Evolutionary conservation across 306 rosid species (phyloP), one percentile per base, ranked within the genome.

Genomic region (Ochetophila trinervis): DNA sequence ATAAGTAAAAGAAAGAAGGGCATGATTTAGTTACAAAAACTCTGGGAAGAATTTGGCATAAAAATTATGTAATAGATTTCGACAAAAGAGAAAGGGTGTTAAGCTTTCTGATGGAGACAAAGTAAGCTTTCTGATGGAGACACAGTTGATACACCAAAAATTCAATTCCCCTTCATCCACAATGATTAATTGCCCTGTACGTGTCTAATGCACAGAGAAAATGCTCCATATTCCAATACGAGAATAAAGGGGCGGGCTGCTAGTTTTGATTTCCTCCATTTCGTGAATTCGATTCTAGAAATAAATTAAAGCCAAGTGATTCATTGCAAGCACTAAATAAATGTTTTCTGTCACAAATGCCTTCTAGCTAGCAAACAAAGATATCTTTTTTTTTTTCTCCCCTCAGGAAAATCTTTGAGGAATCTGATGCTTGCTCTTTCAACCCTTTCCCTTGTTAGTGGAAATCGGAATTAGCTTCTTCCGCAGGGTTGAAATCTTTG

Each of bases 391-490:
- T 15, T 18, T 16, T 56, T 14, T n/a, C n/a, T n/a, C n/a, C n/a
- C n/a, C 9, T 44, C 23, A 44, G n/a, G 53, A 15, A n/a, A 10
- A 1, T 44, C 47, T 21, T 24, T 5, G 6, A 9, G 16, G 82
- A 70, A 79, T 79, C 79, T 64, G 75, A 60, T 79, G 52, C 83
- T 59, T 66, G 19, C 27, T 56, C 66, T 35, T 45, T 52, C 20
- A 53, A 53, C 68, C 57, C 27, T 68, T 53, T 59, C 79, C 60
- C 65, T 69, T 63, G 74, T 5, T 56, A 58, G 79, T 78, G 79
- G 69, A 55, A 62, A 5, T 27, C 23, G 0, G 67, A 60, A 63
- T 65, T 65, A 48, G 56, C 57, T 71, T 64, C 62, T 11, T 69
- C 30, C n/a, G 1, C 30, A 32, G 9, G 37, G 12, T 44, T 53